Conservation (phyloP, 2,329 filamentous ascomycete species). For the Ophiostoma perfectum region DNA sequence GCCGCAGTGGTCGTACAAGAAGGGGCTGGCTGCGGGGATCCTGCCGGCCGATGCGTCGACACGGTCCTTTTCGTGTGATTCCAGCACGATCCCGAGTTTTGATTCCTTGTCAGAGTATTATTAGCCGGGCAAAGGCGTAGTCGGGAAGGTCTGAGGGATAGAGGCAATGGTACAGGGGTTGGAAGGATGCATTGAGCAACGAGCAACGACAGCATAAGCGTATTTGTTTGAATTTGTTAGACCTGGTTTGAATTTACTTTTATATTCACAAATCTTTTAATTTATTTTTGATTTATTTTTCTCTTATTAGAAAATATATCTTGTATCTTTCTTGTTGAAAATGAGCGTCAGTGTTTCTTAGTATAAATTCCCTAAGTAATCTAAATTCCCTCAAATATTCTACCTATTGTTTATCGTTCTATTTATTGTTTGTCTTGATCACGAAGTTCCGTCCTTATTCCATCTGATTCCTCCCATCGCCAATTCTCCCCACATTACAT, state of each 20-base stretch:
- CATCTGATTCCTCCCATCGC: background rate
- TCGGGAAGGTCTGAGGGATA: background rate
- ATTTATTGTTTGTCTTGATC: background rate
- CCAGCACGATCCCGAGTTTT: conserved; percentile 49
- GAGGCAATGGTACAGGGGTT: background rate
- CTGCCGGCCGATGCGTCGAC: conserved; percentile 70
- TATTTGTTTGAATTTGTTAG: background rate
- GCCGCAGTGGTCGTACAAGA: conserved; percentile 83
- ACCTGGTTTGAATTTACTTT: background rate
- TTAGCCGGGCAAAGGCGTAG: conserved; percentile 27
- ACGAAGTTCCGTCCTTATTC: background rate
- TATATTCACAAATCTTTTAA: background rate
- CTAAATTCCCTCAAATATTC: no score
- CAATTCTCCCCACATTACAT: background rate
- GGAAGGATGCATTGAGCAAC: background rate
- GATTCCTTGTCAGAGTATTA: conserved; percentile 48
- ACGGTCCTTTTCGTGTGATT: conserved; percentile 62
- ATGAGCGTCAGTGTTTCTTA: no score
- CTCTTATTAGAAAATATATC: background rate
- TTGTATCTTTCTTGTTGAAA: background rate
- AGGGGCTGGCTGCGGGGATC: conserved; percentile 70
- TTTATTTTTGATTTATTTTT: background rate
- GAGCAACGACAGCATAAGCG: conserved; percentile 5
- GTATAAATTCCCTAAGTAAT: no score
- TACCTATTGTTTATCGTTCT: no score